These are phyloP conservation scores for Alternaria conjuncta DNA, from an alignment of 2,329 filamentous ascomycete genomes.

Conservation along the genomic window DNA sequence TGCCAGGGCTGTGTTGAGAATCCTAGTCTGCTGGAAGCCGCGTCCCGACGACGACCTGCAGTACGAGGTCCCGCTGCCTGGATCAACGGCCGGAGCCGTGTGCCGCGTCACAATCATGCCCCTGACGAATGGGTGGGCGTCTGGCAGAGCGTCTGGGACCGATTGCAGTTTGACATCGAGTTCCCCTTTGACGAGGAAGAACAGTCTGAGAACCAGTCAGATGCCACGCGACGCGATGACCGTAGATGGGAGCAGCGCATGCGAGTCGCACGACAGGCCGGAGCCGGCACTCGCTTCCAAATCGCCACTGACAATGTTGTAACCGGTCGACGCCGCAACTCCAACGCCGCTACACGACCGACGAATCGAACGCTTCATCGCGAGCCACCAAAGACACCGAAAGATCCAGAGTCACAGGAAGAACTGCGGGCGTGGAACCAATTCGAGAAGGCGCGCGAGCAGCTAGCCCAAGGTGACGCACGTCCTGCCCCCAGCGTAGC, in stretches of 20 bases:
- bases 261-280: conserved; percentile 79
- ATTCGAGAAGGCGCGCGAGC: conserved; percentile 82
- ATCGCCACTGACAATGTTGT: conserved; percentile 67
- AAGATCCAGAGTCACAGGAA: conserved; percentile 75
- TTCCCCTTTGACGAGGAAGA: conserved; percentile 78
- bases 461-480: conserved; percentile 37
- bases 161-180: conserved; percentile 77
- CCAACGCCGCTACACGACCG: conserved; percentile 50
- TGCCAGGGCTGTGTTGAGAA: conserved; percentile 76
- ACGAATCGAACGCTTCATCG: conserved; percentile 40
- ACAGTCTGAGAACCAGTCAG: conserved; percentile 64
- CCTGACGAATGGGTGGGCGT: conserved; percentile 69
- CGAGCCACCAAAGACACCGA: conserved; percentile 52
- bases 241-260: conserved; percentile 83
- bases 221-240: conserved; percentile 63
- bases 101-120: conserved; percentile 40
- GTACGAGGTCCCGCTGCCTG: conserved; percentile 41
- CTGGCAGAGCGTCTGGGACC: conserved; percentile 89
- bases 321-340: conserved; percentile 46
- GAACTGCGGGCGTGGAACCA: conserved; percentile 88
- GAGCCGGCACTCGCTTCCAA: conserved; percentile 74
- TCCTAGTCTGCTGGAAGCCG: conserved; percentile 47
- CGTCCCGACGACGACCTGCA: conserved; percentile 31
- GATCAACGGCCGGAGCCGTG: conserved; percentile 36
- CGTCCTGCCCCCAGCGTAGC: conserved; percentile 25